Conservation (phyloP, 352 stramenopile species). For the Phytophthora capsici region DNA sequence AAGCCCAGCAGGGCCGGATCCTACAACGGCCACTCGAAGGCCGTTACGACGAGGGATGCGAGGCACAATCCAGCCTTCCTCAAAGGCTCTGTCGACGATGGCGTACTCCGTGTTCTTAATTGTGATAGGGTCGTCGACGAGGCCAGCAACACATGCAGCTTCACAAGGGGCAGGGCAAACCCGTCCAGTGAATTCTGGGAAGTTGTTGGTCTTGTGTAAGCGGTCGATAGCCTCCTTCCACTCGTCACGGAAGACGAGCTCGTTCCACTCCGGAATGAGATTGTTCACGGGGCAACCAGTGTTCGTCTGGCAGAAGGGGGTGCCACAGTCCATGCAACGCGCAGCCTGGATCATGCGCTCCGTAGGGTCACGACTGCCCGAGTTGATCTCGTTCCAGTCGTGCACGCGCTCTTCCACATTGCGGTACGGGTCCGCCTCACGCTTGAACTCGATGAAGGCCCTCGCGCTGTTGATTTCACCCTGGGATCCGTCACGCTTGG, state of each 20-base stretch:
- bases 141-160: conserved; percentile 94
- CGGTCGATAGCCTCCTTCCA: conserved; percentile 96
- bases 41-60: conserved; percentile 94
- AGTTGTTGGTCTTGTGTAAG: conserved; percentile 99
- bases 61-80: conserved; percentile 96
- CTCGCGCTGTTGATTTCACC: conserved; percentile 74
- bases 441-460: conserved; percentile 86
- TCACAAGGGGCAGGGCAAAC: conserved; percentile 98
- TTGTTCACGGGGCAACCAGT: conserved; percentile 98
- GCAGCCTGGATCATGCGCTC: conserved; percentile 95
- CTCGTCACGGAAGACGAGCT: conserved; percentile 97
- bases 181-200: conserved; percentile 98
- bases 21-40: conserved; percentile 96
- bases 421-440: conserved; percentile 93
- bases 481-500: conserved; percentile 73
- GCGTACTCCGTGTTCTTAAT: conserved; percentile 99
- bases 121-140: conserved; percentile 96
- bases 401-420: conserved; percentile 92
- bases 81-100: conserved; percentile 96
- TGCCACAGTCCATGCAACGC: conserved; percentile 99
- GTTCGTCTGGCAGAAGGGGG: conserved; percentile 98
- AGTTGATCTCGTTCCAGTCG: conserved; percentile 98
- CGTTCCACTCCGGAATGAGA: conserved; percentile 99
- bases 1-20: conserved; percentile 92
- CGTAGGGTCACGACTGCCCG: conserved; percentile 80